phyloP scores from a whole-genome alignment of 2,329 filamentous ascomycete genomes.

The Neodidymelliopsis sp. region DNA sequence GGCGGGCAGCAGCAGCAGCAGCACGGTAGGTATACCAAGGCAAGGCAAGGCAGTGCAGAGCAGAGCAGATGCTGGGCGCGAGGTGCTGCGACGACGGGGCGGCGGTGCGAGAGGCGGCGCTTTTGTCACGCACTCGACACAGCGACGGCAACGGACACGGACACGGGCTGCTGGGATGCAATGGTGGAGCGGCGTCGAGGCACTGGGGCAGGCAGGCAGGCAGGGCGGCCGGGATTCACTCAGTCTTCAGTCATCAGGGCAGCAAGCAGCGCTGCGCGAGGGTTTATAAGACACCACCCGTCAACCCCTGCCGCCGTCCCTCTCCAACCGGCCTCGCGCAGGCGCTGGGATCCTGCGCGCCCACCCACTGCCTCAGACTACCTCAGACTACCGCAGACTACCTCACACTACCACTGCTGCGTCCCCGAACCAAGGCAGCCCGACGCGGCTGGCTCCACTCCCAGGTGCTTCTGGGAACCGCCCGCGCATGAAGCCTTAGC shows the following conservation, averaged over 20 bases:
- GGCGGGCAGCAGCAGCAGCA: conserved; percentile 1
- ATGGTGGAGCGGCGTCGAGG: no score
- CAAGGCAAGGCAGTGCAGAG: neutral
- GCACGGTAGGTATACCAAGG: neutral
- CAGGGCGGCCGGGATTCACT: conserved; percentile 29
- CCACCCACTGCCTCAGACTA: no score
- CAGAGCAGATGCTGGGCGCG: neutral
- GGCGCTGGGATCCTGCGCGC: conserved; percentile 25
- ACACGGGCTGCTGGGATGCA: conserved; percentile 27
- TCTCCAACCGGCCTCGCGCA: conserved; percentile 20
- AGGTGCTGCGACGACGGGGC: neutral
- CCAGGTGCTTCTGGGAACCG: conserved; percentile 29
- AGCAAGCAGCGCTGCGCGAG: conserved; percentile 31
- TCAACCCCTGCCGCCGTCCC: conserved; percentile 27
- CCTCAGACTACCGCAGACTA: no score
- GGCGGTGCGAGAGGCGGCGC: conserved; percentile 21
- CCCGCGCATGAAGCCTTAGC: conserved; percentile 30
- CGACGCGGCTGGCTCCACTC: conserved; percentile 29
- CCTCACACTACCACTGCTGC: no score
- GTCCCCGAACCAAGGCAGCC: conserved; percentile 22
- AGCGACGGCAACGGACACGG: no score
- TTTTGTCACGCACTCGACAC: conserved; percentile 38
- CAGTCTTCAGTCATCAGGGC: conserved; percentile 30
- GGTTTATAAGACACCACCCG: conserved; percentile 33
- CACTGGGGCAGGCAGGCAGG: conserved; percentile 19